Evolutionary conservation across 192 early-diverging fungal species (phyloP), one percentile per base, ranked within the genome.

Genomic region (Coemansia sp.): DNA sequence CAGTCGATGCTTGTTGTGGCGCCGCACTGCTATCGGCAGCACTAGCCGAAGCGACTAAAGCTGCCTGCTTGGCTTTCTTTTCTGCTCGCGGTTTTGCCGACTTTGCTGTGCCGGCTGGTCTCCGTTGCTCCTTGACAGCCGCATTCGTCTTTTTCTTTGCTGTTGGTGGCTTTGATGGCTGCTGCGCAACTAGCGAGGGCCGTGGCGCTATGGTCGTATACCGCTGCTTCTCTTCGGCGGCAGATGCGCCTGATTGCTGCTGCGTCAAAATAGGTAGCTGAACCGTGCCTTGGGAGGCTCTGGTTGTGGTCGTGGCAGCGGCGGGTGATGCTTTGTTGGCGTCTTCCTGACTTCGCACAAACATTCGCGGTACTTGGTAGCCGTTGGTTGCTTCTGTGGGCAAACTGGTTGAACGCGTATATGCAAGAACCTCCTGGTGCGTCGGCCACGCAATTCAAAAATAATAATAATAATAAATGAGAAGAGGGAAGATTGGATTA

Each of bases 261-360:
- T 31, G 25, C 14, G 11, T 6, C 25, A 55, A 31, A 10, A 55
- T 32, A 21, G 15, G 34, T 7, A 12, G 21, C 27, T 48, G 63
- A 9, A 25, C n/a, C 32, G 48, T 21, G 14, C 36, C 39, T 10
- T 67, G 15, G 45, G 66, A 17, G 23, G 42, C 32, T 46, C 38
- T 17, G 19, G 60, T 53, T 36, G 66, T 38, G n/a, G 42, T 36
- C 3, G 11, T 2, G 23, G 59, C 31, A 63, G 23, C 39, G 15
- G 31, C 25, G 6, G 23, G 19, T 5, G 38, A n/a, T 19, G 39
- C 60, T 38, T 7, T 37, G 32, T 69, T 61, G 36, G 27, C 44
- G 5, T 64, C 57, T 44, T 75, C 73, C 31, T 62, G 53, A 59
- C 53, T 73, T 27, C 67, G 76, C 34, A 63, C 53, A 73, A 78